phyloP scores from a whole-genome alignment of 2,329 filamentous ascomycete species.

The Trichoderma lentiforme region DNA sequence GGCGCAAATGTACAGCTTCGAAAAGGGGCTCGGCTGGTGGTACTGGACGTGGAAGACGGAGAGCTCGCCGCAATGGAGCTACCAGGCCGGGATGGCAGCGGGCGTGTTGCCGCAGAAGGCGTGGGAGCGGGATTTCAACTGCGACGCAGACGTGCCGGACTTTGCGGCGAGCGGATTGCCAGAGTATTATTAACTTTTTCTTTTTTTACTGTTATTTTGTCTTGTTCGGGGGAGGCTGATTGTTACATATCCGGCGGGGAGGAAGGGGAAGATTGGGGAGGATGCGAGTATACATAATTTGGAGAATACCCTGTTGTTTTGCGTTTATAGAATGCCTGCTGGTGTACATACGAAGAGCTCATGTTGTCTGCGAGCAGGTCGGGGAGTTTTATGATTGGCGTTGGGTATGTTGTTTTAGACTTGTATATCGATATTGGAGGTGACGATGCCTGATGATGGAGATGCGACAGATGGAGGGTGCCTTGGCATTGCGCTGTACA shows the following conservation, averaged over 20 bases:
- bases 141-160: conserved; percentile 53
- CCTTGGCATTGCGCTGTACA: not conserved
- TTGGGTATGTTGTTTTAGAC: not conserved
- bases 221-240: not conserved
- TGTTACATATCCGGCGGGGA: not conserved
- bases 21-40: conserved; percentile 94
- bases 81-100: conserved; percentile 71
- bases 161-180: conserved; percentile 45
- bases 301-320: conserved; percentile 8
- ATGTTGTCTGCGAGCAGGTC: not conserved
- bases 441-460: not conserved
- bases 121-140: conserved; percentile 68
- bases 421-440: not conserved
- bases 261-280: not conserved
- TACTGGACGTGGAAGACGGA: conserved; percentile 99
- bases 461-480: not conserved
- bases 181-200: conserved; percentile 35
- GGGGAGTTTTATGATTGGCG: not conserved
- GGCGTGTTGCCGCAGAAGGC: conserved; percentile 77
- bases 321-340: conserved; percentile 5
- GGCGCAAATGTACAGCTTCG: conserved; percentile 93
- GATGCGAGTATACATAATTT: not conserved
- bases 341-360: not conserved
- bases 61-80: conserved; percentile 84
- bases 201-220: not conserved